phyloP scores from a whole-genome alignment of 75 land plant species.

The Pseudotsuga menziesii region DNA sequence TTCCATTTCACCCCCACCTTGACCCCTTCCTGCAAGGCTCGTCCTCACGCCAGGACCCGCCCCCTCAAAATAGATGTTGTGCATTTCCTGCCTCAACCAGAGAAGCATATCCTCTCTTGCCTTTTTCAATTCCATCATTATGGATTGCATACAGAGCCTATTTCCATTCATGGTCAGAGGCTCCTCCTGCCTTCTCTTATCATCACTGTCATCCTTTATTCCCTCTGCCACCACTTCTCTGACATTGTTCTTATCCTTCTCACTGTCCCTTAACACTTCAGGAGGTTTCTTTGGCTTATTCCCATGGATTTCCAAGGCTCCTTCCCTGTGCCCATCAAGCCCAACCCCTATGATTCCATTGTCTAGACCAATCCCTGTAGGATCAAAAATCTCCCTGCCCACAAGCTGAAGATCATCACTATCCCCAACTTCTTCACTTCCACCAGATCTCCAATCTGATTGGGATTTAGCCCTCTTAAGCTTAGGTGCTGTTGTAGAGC shows the following conservation, averaged over 20 bases:
- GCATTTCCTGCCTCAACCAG: constrained; percentile 13
- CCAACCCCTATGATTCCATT: constrained; percentile 6
- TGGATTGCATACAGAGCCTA: constrained; percentile 9
- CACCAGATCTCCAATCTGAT: constrained; percentile 12
- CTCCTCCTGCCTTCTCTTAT: constrained; percentile 3
- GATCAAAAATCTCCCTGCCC: constrained; percentile 10
- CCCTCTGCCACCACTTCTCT: background rate
- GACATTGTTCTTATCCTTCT: background rate
- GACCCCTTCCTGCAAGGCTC: background rate
- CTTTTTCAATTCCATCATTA: constrained; percentile 12
- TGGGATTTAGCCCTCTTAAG: constrained; percentile 10
- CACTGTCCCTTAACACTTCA: background rate
- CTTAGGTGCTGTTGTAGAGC: constrained; percentile 11
- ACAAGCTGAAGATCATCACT: constrained; percentile 13
- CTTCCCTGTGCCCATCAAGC: constrained; percentile 9
- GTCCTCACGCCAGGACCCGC: constrained; percentile 3
- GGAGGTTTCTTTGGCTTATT: background rate
- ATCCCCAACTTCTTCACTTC: constrained; percentile 12
- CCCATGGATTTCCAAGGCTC: background rate
- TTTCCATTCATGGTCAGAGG: constrained; percentile 7
- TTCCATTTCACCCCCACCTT: constrained; percentile 3
- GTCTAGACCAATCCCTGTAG: constrained; percentile 5
- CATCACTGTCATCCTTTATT: background rate
- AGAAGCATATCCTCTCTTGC: constrained; percentile 13
- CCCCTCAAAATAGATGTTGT: background rate